These are phyloP conservation scores for Fonsecaea erecta DNA, from an alignment of 2,329 filamentous ascomycete species.

Conservation along the genomic window DNA sequence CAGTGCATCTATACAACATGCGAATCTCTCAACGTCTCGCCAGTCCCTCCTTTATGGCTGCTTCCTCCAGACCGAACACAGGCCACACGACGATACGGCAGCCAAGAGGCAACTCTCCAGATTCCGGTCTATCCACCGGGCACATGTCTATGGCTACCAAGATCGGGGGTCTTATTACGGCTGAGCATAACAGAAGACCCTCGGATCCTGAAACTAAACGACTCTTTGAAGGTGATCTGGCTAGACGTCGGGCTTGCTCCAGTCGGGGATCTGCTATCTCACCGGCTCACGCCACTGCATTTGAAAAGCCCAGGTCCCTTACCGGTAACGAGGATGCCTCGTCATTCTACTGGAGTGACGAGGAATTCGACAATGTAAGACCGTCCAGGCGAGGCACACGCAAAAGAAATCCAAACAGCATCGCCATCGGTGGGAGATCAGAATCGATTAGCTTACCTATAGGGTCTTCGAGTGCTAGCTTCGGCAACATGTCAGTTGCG, in stretches of 20 bases:
- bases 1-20: constrained; percentile 39
- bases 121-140: constrained; percentile 2
- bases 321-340: constrained; percentile 28
- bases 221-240: constrained; percentile 29
- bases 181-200: constrained; percentile 34
- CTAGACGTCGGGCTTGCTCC: constrained; percentile 3
- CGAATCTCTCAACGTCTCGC: constrained; percentile 38
- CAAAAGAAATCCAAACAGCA: constrained; percentile 32
- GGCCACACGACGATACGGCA: constrained; percentile 18
- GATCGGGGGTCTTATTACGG: constrained; percentile 13
- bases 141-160: constrained; percentile 6
- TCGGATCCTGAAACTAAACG: constrained; percentile 35
- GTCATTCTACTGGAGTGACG: constrained; percentile 34
- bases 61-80: constrained; percentile 25
- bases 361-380: constrained; percentile 4
- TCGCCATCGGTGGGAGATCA: constrained; percentile 36
- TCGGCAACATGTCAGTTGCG: constrained; percentile 15
- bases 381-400: neutral
- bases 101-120: constrained; percentile 7
- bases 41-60: constrained; percentile 30
- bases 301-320: neutral
- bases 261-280: neutral
- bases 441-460: constrained; percentile 29
- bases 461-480: constrained; percentile 15
- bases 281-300: neutral